Base-by-base conservation (phyloP, 2,329 filamentous ascomycete genomes). In the Penicillium sp. region DNA sequence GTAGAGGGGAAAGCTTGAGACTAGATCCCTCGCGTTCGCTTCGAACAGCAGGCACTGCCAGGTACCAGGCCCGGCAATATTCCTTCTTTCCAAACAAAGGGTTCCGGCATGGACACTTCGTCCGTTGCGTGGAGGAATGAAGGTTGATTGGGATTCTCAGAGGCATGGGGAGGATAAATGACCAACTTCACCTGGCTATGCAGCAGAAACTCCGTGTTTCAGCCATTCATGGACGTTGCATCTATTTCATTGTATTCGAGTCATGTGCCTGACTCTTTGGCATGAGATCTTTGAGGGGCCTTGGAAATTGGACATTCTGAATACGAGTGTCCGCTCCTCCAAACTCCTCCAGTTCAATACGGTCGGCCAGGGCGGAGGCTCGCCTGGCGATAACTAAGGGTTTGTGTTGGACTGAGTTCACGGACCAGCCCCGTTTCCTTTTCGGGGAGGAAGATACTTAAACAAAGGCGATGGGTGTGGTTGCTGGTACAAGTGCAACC, bases 321-420 rank as follows among this genome's bases (percentile, higher is more conserved):
- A 41, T 14, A 41, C 42, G 25, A 57, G 45, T 17, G 5, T 15
- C 38, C 11, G 28, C 52, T 43, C 51, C 58, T 34, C 54, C 50
- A 58, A 58, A 31, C 31, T 10, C 31, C n/a, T 25, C 22, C 37
- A 2, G 11, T 38, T 37, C 17, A 41, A 31, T 12, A 20, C 55
- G 52, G 39, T 55, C 54, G 17, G 25, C 1, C 54, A 54, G 59
- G 61, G 28, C 56, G 59, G 59, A 55, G 56, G 38, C 59, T 57
- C 56, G 60, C 51, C 34, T n/a, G 20, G 39, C 5, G 31, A 63
- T 56, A 31, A 31, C 31, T 31, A 31, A 11, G 31, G 31, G 8
- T 31, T 31, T 31, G 31, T 31, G 8, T 31, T 31, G 31, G 31
- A 31, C 31, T 10, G 31, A 37, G 22, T 47, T 17, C 35, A 41